Evolutionary conservation across 257 asterid genomes (phyloP), one percentile per base, ranked within the genome.

Genomic region (Solanum tarapatanum): DNA sequence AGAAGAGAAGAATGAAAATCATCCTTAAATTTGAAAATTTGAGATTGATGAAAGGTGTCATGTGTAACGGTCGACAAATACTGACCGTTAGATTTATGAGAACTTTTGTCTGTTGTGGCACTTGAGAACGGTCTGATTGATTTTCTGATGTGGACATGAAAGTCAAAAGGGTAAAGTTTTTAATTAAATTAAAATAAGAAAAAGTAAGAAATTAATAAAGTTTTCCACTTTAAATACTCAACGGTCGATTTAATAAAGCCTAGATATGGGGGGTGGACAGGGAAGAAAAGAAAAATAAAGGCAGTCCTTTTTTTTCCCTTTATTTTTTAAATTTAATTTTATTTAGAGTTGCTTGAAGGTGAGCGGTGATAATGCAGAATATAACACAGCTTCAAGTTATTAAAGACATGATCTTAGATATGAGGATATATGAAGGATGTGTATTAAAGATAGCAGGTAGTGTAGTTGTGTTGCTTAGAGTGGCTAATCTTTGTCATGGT

Each of bases 21-120:
- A 88, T 85, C 86, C 89, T 84, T 83, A 92, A 94, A 89, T 93
- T 93, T 82, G 93, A 93, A 92, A 83, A 24, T 75, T 64, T 85
- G 51, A 83, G 86, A 82, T 26, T 41, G 92, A 76, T 89, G 91
- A 82, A 89, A 89, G 74, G 70, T 60, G 11, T 86, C 86, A 70
- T 82, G 14, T 85, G 23, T 21, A 96, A 96, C 98, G 99, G 98
- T 96, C 98, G 94, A 92, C 26, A 82, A 30, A 91, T 64, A 21
- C 2, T 6, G 72, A 7, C 90, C 96, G 94, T 94, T 14, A 91
- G 90, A 88, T 69, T 0, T 55, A 39, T 68, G 14, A 11, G 86
- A 94, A 94, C 94, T 80, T 55, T 92, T 93, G 94, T 94, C 45
- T 11, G 4, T 1, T 30, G 64, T 90, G 60, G 26, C 66, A 87